Evolutionary conservation across 139 green algal genomes (phyloP).

Genomic region (Chlamydomonas schloesseri): DNA sequence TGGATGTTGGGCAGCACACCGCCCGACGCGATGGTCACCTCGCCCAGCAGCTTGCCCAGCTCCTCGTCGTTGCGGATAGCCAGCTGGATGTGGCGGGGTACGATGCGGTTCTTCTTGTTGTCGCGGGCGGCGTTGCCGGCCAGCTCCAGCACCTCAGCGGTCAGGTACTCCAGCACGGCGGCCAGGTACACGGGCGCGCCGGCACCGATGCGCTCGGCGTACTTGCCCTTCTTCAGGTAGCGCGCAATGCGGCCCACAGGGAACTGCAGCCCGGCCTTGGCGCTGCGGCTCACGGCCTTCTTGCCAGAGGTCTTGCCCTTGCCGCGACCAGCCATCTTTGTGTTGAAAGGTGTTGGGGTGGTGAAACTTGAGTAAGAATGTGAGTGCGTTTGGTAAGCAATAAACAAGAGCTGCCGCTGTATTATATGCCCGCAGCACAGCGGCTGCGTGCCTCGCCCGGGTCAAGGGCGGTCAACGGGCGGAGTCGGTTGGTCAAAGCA

Average conservation of each 20-base stretch:
- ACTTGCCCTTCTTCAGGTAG: slow-evolving; percentile 86
- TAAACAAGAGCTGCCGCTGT: too few relatives aligned
- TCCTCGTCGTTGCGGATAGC: slow-evolving; percentile 95
- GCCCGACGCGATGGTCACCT: slow-evolving; percentile 83
- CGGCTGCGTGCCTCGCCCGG: too few relatives aligned
- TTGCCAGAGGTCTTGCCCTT: slow-evolving; percentile 33
- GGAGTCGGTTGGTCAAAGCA: too few relatives aligned
- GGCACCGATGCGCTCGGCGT: slow-evolving; percentile 68
- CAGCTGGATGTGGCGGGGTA: slow-evolving; percentile 91
- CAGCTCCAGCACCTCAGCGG: slow-evolving; percentile 87
- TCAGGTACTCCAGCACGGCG: slow-evolving; percentile 70
- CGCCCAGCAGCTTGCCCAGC: slow-evolving; percentile 91
- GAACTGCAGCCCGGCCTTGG: slow-evolving; percentile 94
- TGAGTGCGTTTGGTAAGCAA: too few relatives aligned
- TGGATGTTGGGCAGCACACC: slow-evolving; percentile 94
- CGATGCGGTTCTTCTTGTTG: slow-evolving; percentile 96
- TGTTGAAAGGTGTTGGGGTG: too few relatives aligned
- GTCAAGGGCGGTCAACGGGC: too few relatives aligned
- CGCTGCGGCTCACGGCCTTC: slow-evolving; percentile 74
- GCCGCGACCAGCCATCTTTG: slow-evolving; percentile 18
- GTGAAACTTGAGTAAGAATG: too few relatives aligned
- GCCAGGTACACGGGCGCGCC: slow-evolving; percentile 73
- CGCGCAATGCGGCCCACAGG: slow-evolving; percentile 86
- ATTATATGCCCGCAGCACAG: too few relatives aligned
- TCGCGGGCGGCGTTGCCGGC: slow-evolving; percentile 90